Evolutionary conservation across 176 grass and related monocot species (phyloP).

Genomic region (Echinochloa phyllopogon): DNA sequence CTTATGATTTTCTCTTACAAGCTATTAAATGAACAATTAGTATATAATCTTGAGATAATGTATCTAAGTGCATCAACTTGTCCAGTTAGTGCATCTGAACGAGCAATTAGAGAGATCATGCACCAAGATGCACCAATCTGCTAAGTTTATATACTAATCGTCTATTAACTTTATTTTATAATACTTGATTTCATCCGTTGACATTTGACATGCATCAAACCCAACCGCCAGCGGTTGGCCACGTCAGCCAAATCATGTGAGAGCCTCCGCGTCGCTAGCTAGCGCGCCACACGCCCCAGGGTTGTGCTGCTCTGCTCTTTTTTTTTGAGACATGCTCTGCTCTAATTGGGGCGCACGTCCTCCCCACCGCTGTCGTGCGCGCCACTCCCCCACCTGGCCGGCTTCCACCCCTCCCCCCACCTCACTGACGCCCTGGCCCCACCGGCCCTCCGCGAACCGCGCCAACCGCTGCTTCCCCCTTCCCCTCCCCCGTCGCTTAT

Average conservation of each 20-base stretch:
- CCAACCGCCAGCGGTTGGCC: background rate
- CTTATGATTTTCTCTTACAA: too few species aligned
- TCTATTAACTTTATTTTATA: too few species aligned
- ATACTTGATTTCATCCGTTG: background rate
- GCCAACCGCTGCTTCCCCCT: slow-evolving; percentile 8
- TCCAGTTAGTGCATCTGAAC: too few species aligned
- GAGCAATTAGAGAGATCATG: too few species aligned
- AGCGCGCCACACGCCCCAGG: background rate
- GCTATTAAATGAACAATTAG: too few species aligned
- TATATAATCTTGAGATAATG: too few species aligned
- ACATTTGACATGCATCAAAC: background rate
- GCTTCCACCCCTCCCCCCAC: background rate
- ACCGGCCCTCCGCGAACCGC: slow-evolving; percentile 32
- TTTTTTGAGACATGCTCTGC: background rate
- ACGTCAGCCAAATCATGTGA: background rate
- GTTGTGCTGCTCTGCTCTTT: too few species aligned
- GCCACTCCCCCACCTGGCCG: background rate
- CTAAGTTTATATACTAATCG: too few species aligned
- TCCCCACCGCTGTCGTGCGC: background rate
- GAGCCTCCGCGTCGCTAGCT: background rate
- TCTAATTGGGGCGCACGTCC: slow-evolving; percentile 35
- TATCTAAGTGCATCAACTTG: too few species aligned
- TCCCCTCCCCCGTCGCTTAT: background rate
- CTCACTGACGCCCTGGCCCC: slow-evolving; percentile 8
- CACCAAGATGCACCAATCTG: too few species aligned